Evolutionary conservation across 345 rosid genomes (phyloP), one percentile per base, ranked within the genome.

Genomic region (Zanthoxylum bungeanum): DNA sequence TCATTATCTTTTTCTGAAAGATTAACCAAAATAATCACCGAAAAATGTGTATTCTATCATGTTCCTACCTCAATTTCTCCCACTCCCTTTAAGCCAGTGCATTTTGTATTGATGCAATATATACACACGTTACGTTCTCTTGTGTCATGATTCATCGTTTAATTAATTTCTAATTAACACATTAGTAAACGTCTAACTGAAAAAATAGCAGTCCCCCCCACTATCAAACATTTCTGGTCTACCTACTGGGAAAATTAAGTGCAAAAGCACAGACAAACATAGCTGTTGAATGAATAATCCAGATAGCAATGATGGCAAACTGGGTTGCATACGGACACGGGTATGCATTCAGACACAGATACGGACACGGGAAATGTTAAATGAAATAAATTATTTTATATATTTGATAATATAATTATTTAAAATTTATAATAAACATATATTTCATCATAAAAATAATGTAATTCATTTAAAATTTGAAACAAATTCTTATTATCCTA

Each of bases 241-340:
- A 72, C 46, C 11, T 36, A 11, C 56, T 21, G 36, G 53, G 40
- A 33, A 69, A 71, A 28, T n/a, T 36, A n/a, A 64, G 28, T 42
- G 64, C 69, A 64, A 31, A 24, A 60, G 1, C 3, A 72, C 37
- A 42, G 69, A 21, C 12, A 53, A 33, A 27, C 27, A 11, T 65
- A 58, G 31, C 60, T 39, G 44, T 12, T 73, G 30, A 19, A 72
- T 64, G 27, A 34, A 17, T 47, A 2, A 56, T 25, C 52, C 16
- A 25, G n/a, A 28, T 9, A 68, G 39, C 51, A 33, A 16, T 19
- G 7, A n/a, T 46, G 51, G 16, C 39, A 62, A 34, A 57, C n/a
- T n/a, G n/a, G n/a, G n/a, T n/a, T n/a, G n/a, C n/a, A n/a, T n/a
- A n/a, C n/a, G n/a, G n/a, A n/a, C n/a, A n/a, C n/a, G n/a, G n/a